A percentile compares a stretch with the other conserved stretches of the same genome.
Conservation (phyloP, 2,329 filamentous ascomycete genomes). For the Microdochium trichocladiopsis region DNA sequence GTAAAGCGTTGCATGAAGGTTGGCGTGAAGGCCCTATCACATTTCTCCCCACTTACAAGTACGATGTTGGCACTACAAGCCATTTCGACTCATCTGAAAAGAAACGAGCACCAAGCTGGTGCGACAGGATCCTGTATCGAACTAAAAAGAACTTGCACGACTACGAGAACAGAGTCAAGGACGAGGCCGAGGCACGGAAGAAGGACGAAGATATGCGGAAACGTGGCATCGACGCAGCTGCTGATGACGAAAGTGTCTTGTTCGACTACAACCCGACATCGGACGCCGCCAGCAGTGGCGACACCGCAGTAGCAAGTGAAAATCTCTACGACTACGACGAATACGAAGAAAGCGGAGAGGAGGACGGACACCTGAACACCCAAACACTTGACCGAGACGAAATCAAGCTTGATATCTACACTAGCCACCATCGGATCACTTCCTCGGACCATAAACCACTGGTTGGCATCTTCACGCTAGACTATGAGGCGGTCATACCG, state of each 20-base stretch:
- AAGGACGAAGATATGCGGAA: constrained; percentile 82
- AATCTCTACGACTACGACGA: constrained; percentile 54
- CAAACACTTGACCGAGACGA: constrained; percentile 51
- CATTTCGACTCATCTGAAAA: constrained; percentile 96
- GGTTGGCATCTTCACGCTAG: constrained; percentile 72
- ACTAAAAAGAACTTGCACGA: constrained; percentile 63
- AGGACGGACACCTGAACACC: constrained; percentile 41
- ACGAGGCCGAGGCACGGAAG: constrained; percentile 60
- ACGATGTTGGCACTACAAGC: constrained; percentile 87
- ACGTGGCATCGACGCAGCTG: constrained; percentile 65
- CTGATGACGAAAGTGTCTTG: constrained; percentile 73
- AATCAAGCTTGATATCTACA: constrained; percentile 60
- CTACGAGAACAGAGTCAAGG: constrained; percentile 53
- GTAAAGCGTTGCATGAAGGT: constrained; percentile 82
- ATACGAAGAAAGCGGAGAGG: constrained; percentile 39
- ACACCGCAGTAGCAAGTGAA: constrained; percentile 27
- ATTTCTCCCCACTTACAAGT: constrained; percentile 95
- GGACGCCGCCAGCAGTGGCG: constrained; percentile 52
- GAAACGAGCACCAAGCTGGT: constrained; percentile 89
- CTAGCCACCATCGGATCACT: constrained; percentile 79
- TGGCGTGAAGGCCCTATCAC: constrained; percentile 85
- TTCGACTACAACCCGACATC: constrained; percentile 78
- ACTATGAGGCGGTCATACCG: constrained; percentile 80
- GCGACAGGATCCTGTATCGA: constrained; percentile 84
- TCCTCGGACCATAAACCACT: constrained; percentile 97